Conservation (phyloP, 108 stramenopile genomes). For the Pseudonitzschia pungens region DNA sequence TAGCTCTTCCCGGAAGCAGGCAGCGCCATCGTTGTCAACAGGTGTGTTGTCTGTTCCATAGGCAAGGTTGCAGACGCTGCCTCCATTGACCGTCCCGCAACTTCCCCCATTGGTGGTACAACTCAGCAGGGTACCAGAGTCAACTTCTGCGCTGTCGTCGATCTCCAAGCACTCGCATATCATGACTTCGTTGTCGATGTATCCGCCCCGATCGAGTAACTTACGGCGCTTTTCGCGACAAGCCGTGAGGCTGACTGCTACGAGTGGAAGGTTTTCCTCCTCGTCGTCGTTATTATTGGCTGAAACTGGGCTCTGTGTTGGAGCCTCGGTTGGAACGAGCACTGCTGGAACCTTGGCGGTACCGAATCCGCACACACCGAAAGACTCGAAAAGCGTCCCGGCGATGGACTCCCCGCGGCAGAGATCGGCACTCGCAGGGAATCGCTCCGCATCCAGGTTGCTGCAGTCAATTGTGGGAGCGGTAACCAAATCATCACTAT, state of each 20-base stretch:
- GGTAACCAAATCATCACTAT: neutral
- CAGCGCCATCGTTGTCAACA: neutral
- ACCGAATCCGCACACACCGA: neutral
- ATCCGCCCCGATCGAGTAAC: neutral
- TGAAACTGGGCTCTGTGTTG: neutral
- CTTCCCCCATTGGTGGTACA: neutral
- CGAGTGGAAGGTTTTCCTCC: too few species aligned
- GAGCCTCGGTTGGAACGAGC: neutral
- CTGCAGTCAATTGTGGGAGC: neutral
- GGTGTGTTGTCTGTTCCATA: neutral
- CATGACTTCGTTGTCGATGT: neutral
- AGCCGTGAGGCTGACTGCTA: neutral
- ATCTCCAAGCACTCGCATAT: neutral
- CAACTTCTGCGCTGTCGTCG: neutral
- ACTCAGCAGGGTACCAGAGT: neutral
- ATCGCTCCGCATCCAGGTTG: neutral
- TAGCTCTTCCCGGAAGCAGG: slow-evolving; percentile 11
- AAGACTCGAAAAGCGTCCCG: neutral
- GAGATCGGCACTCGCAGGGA: neutral
- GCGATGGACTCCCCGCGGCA: neutral
- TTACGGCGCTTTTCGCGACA: neutral
- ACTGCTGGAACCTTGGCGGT: neutral
- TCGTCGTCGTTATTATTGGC: too few species aligned
- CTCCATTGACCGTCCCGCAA: slow-evolving; percentile 3
- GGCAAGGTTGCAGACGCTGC: neutral